Evolutionary conservation across 179 eudicot genomes (phyloP).

Genomic region (Vitellaria paradoxa): DNA sequence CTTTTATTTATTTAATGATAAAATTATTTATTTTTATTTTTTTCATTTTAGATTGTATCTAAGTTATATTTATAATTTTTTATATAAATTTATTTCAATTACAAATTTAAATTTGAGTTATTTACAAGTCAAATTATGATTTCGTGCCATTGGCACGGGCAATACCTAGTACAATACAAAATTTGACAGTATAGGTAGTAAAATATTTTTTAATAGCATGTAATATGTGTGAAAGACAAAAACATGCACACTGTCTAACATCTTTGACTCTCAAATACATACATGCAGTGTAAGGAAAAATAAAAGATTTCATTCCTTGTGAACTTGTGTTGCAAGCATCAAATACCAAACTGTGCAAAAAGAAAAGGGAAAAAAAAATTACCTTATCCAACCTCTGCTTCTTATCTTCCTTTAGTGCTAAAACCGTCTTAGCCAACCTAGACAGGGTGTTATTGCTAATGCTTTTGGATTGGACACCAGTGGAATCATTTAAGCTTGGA

Average conservation of each 20-base stretch:
- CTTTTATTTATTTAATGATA: too few relatives aligned
- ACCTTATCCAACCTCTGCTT: constrained; percentile 89
- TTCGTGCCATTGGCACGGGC: too few relatives aligned
- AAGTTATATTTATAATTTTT: too few relatives aligned
- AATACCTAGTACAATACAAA: neutral
- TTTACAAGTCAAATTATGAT: too few relatives aligned
- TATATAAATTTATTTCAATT: too few relatives aligned
- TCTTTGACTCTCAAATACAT: neutral
- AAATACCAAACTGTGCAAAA: neutral
- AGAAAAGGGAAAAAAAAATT: constrained; percentile 4
- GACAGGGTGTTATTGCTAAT: constrained; percentile 91
- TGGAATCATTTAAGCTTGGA: constrained; percentile 85
- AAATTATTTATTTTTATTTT: too few relatives aligned
- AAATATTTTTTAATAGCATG: neutral
- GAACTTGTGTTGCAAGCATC: constrained; percentile 4
- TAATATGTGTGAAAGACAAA: neutral
- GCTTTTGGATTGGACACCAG: constrained; percentile 82
- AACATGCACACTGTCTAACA: neutral
- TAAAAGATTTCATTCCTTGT: neutral
- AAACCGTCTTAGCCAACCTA: constrained; percentile 83
- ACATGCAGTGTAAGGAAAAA: too few relatives aligned
- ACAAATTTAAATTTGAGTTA: too few relatives aligned
- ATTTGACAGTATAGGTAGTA: neutral
- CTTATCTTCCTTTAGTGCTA: constrained; percentile 85
- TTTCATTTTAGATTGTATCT: too few relatives aligned